phyloP scores from a whole-genome alignment of 1,284 basidiomycete genomes.

The Ceratorhiza oryzae-sativae region DNA sequence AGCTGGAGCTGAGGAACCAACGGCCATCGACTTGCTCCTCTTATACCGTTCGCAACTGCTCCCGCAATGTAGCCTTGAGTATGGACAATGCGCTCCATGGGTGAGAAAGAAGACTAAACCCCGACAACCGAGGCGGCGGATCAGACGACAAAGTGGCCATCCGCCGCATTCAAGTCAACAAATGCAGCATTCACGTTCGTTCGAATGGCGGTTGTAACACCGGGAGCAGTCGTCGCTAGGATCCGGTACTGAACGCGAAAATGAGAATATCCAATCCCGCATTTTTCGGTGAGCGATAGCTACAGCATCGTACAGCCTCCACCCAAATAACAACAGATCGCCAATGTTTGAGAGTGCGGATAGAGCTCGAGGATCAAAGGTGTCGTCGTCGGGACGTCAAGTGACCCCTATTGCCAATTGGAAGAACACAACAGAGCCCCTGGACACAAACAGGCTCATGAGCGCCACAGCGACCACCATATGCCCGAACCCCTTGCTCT shows the following conservation, averaged over 20 bases:
- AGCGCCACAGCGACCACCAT: conserved; percentile 22
- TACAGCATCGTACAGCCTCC: conserved; percentile 7
- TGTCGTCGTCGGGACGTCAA: neutral
- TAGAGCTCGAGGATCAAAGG: neutral
- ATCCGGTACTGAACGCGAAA: neutral
- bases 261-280: neutral
- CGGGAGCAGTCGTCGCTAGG: conserved; percentile 33
- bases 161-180: neutral
- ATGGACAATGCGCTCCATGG: neutral
- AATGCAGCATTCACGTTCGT: neutral
- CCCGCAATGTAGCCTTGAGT: neutral
- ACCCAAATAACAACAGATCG: neutral
- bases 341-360: neutral
- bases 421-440: conserved; percentile 12
- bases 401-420: conserved; percentile 29
- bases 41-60: conserved; percentile 29
- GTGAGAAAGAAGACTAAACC: neutral
- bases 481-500: conserved; percentile 32
- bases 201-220: neutral
- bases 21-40: neutral
- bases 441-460: conserved; percentile 20
- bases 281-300: neutral
- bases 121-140: neutral
- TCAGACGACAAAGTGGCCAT: conserved; percentile 11
- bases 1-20: conserved; percentile 31